Evolutionary conservation across 495 filamentous ascomycete genomes (phyloP).

Genomic region (Xylaria intraflava): DNA sequence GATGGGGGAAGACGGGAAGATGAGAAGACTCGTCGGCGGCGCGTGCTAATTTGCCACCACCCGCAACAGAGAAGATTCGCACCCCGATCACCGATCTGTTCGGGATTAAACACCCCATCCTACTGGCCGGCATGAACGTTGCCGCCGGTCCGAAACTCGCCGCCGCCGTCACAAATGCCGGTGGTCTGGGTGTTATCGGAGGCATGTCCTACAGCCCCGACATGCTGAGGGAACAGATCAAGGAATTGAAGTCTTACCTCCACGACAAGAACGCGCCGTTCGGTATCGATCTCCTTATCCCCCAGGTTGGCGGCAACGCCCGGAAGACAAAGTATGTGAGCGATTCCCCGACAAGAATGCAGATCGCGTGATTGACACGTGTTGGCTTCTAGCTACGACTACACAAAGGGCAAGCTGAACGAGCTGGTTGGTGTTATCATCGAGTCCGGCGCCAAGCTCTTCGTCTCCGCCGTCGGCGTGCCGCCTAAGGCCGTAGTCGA

Average conservation of each 20-base stretch:
- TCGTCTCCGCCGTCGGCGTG: slow-evolving; percentile 94
- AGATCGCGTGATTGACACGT: slow-evolving; percentile 12
- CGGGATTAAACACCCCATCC: slow-evolving; percentile 92
- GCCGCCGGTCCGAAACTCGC: slow-evolving; percentile 95
- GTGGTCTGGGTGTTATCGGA: slow-evolving; percentile 92
- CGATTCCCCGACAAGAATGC: neutral
- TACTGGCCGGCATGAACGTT: slow-evolving; percentile 98
- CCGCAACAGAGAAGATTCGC: slow-evolving; percentile 67
- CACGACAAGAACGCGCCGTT: slow-evolving; percentile 97
- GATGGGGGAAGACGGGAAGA: neutral
- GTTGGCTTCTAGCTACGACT: slow-evolving; percentile 71
- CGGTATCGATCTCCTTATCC: slow-evolving; percentile 89
- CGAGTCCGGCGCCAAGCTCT: slow-evolving; percentile 80
- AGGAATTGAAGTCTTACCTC: slow-evolving; percentile 84
- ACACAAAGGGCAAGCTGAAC: slow-evolving; percentile 97
- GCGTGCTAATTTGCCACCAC: slow-evolving; percentile 14
- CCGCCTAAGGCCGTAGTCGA: slow-evolving; percentile 86
- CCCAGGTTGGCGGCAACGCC: slow-evolving; percentile 88
- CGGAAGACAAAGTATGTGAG: slow-evolving; percentile 81
- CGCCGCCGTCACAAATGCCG: slow-evolving; percentile 94
- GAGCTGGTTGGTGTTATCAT: slow-evolving; percentile 90
- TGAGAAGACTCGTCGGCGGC: neutral
- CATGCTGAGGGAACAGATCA: slow-evolving; percentile 92
- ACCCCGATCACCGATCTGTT: slow-evolving; percentile 90
- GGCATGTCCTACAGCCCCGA: slow-evolving; percentile 95